phyloP scores from a whole-genome alignment of 208 protist species.

The Kentomonas sorsogonicus region DNA sequence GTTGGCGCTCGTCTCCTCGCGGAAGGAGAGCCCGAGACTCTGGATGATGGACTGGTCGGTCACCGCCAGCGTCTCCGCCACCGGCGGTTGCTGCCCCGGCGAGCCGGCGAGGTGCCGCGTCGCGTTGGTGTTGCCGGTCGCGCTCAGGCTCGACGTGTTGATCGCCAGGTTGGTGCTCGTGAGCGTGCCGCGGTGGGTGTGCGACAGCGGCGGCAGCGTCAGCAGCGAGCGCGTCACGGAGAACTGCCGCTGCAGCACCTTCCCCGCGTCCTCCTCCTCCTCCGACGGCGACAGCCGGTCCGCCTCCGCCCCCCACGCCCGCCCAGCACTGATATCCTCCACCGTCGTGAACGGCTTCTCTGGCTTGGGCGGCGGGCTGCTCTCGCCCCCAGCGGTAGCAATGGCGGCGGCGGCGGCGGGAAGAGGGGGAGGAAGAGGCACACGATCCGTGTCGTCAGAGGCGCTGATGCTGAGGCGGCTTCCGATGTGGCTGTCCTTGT shows the following conservation, averaged over 20 bases:
- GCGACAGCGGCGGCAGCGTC: slow-evolving; percentile 12
- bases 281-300: background rate
- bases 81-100: no score
- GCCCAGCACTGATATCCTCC: background rate
- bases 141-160: no score
- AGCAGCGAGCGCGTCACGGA: slow-evolving; percentile 8
- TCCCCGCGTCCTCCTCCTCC: no score
- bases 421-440: background rate
- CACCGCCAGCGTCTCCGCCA: no score
- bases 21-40: slow-evolving; percentile 29
- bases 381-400: no score
- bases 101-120: no score
- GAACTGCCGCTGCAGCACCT: slow-evolving; percentile 8
- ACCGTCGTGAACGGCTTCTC: background rate
- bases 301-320: background rate
- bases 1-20: slow-evolving; percentile 11
- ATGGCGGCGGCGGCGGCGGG: no score
- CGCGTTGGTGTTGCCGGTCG: no score
- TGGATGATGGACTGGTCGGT: slow-evolving; percentile 34
- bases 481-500: background rate
- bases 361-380: background rate
- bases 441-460: background rate
- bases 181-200: slow-evolving; percentile 13
- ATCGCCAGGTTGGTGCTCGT: no score
- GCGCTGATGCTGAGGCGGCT: background rate